phyloP scores from a whole-genome alignment of 2,329 filamentous ascomycete genomes.

The Aspergillus ochraceoroseus region DNA sequence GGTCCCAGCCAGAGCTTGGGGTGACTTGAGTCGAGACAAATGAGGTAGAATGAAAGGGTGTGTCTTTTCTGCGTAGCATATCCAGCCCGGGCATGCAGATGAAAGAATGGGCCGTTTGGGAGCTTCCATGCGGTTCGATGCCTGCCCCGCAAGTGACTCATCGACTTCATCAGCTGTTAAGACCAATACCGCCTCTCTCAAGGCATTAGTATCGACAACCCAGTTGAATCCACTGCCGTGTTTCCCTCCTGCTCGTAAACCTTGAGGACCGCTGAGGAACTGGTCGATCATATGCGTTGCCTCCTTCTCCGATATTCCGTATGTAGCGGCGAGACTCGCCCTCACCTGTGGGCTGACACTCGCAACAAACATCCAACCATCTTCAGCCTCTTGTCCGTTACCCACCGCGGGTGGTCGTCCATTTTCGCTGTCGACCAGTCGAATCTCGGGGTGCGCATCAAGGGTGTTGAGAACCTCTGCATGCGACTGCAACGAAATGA shows the following conservation, averaged over 20 bases:
- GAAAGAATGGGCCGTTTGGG: slow-evolving; percentile 56
- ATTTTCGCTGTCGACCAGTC: slow-evolving; percentile 21
- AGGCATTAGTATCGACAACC: slow-evolving; percentile 83
- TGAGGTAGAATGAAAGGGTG: slow-evolving; percentile 90
- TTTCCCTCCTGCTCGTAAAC: slow-evolving; percentile 64
- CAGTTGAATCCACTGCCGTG: slow-evolving; percentile 76
- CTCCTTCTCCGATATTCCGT: slow-evolving; percentile 65
- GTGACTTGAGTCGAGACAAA: slow-evolving; percentile 85
- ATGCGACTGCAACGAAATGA: slow-evolving; percentile 91
- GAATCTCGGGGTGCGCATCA: slow-evolving; percentile 55
- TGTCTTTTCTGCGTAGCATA: slow-evolving; percentile 98
- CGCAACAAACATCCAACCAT: slow-evolving; percentile 79
- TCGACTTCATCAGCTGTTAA: slow-evolving; percentile 69
- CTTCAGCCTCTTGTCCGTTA: slow-evolving; percentile 21
- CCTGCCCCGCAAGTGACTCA: slow-evolving; percentile 28
- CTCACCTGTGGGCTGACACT: slow-evolving; percentile 88
- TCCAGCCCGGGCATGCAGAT: slow-evolving; percentile 93
- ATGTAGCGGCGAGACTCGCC: slow-evolving; percentile 82
- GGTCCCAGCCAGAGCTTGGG: slow-evolving; percentile 86
- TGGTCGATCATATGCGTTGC: slow-evolving; percentile 79
- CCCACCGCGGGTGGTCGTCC: slow-evolving; percentile 48
- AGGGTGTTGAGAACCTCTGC: slow-evolving; percentile 80
- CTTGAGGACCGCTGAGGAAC: slow-evolving; percentile 65
- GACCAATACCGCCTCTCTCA: slow-evolving; percentile 77
- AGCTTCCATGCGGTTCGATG: slow-evolving; percentile 13